Evolutionary conservation across 176 grass and related monocot genomes (phyloP), one percentile per base, ranked within the genome.

Genomic region (Urochloa ruziziensis): DNA sequence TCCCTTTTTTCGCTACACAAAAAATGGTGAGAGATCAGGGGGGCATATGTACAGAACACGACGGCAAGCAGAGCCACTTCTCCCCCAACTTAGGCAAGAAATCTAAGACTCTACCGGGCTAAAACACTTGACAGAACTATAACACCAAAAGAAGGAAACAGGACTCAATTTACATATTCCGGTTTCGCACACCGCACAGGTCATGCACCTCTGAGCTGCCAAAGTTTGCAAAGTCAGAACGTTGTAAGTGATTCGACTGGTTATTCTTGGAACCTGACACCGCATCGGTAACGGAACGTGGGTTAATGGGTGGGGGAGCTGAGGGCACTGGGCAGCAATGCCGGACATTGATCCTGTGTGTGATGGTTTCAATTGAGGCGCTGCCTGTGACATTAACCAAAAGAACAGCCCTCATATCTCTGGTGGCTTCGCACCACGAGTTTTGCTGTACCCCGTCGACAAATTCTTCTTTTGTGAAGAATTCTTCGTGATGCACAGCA

Each of bases 21-120:
- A 86, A 57, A 86, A 79, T 62, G 74, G 78, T 62, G 61, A 81
- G 60, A 75, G 12, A 56, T 79, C 47, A 84, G 46, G 29, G 34
- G 51, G 86, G 54, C 67, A 80, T 97, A 91, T 97, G 67, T 94
- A 97, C 91, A 91, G 42, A 73, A 81, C 87, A 88, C 43, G 67
- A 84, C 77, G 74, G 46, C 72, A 64, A 67, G 70, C 62, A 40
- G 75, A 84, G 63, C 69, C 19, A 74, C 62, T 67, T 80, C 36
- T 66, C 12, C 70, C 59, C 24, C 15, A 18, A 29, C 74, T 89
- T 77, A 36, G 46, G 75, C 19, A 60, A 83, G 75, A 75, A 86
- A 64, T 51, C 74, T 73, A 36, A 33, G 18, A 49, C 14, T 66
- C 56, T 30, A 78, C 36, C 8, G 27, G 37, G 46, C 59, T 89